These are phyloP conservation scores for Solanum etuberosum DNA, from an alignment of 257 asterid species.

Conservation along the genomic window DNA sequence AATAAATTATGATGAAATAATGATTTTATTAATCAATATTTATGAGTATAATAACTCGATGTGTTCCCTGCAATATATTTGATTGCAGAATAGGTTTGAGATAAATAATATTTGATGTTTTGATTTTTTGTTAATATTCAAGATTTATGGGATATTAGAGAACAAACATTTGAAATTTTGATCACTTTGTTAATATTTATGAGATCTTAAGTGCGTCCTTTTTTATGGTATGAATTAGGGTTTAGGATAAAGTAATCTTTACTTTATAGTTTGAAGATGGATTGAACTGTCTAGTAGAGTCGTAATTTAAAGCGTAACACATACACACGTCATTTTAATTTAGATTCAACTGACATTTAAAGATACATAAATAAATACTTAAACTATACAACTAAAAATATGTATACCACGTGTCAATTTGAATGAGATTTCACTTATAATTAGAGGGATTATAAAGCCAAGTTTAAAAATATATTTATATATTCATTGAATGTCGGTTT, in stretches of 20 bases:
- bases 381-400: too few relatives aligned
- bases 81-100: not conserved
- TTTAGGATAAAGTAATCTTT: too few relatives aligned
- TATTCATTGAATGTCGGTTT: not conserved
- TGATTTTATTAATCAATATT: not conserved
- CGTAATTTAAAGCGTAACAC: too few relatives aligned
- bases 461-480: not conserved
- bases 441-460: not conserved
- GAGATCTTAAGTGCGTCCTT: not conserved
- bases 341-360: rapidly evolving
- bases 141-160: not conserved
- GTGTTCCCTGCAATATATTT: not conserved
- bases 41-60: not conserved
- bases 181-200: not conserved
- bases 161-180: too few relatives aligned
- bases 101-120: too few relatives aligned
- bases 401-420: too few relatives aligned
- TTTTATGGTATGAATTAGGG: not conserved
- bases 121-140: too few relatives aligned
- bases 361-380: too few relatives aligned
- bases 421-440: too few relatives aligned
- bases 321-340: too few relatives aligned
- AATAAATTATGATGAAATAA: not conserved
- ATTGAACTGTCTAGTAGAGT: not conserved
- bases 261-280: too few relatives aligned